Percentiles rank a stretch among this genome's conserved stretches.
These are phyloP conservation scores for Nannizziopsis arthrosporioides DNA, from an alignment of 2,329 filamentous ascomycete species.

Conservation along the genomic window DNA sequence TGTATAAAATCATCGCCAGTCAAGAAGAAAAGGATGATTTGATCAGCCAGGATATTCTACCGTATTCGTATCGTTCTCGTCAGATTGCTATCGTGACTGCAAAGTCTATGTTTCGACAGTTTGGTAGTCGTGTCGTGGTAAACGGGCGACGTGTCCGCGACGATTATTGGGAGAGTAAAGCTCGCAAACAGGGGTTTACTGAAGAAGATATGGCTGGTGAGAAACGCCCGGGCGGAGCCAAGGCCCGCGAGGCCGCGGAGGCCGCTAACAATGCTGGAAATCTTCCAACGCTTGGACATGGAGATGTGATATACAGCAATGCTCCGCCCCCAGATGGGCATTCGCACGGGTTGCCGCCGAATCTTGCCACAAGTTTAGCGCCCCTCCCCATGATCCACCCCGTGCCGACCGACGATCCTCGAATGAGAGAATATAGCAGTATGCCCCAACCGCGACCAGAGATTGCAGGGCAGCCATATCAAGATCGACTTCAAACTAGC, in stretches of 20 bases:
- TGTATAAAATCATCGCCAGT: slow-evolving; percentile 95
- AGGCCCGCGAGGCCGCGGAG: slow-evolving; percentile 69
- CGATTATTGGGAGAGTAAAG: slow-evolving; percentile 98
- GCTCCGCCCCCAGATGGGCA: slow-evolving; percentile 53
- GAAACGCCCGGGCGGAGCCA: slow-evolving; percentile 84
- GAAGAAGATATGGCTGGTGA: slow-evolving; percentile 93
- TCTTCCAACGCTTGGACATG: slow-evolving; percentile 55
- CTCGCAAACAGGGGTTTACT: slow-evolving; percentile 92
- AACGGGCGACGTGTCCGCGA: slow-evolving; percentile 85
- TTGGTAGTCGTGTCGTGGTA: slow-evolving; percentile 84
- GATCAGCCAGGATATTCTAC: slow-evolving; percentile 85
- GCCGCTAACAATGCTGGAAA: slow-evolving; percentile 49
- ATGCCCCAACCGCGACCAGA: slow-evolving; percentile 83
- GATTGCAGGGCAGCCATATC: slow-evolving; percentile 73
- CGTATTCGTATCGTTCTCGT: slow-evolving; percentile 94
- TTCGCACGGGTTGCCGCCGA: slow-evolving; percentile 61
- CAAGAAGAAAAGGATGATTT: slow-evolving; percentile 94
- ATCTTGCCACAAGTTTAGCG: slow-evolving; percentile 58
- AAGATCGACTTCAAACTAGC: slow-evolving; percentile 70
- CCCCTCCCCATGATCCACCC: slow-evolving; percentile 77
- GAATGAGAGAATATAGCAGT: slow-evolving; percentile 68
- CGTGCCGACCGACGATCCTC: slow-evolving; percentile 62
- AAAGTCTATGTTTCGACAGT: slow-evolving; percentile 96
- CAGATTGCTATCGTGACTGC: slow-evolving; percentile 98
- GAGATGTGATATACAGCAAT: slow-evolving; percentile 81